These are phyloP conservation scores for Globisporangium iwayamae DNA, from an alignment of 352 stramenopile species.

Conservation along the genomic window DNA sequence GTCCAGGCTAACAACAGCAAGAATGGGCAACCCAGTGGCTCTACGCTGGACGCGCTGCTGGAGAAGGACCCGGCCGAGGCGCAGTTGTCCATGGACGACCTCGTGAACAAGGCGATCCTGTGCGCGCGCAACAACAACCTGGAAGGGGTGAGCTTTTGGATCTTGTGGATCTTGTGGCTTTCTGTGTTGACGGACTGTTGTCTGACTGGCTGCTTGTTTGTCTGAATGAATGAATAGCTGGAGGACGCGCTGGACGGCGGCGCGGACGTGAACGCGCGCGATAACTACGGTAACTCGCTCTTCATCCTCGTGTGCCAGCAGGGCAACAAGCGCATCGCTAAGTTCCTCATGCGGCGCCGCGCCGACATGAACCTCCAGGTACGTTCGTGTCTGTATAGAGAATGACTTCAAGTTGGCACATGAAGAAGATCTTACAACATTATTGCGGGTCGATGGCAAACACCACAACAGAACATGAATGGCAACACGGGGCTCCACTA, in stretches of 20 bases:
- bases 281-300: conserved; percentile 95
- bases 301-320: conserved; percentile 94
- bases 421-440: background rate
- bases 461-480: conserved; percentile 78
- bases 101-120: conserved; percentile 47
- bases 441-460: background rate
- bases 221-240: conserved; percentile 36
- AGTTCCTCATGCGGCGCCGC: conserved; percentile 91
- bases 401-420: no score
- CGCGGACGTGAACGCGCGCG: conserved; percentile 86
- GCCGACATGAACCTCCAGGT: conserved; percentile 92
- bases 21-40: conserved; percentile 10
- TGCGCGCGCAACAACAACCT: conserved; percentile 82
- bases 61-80: conserved; percentile 32
- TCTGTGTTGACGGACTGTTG: conserved; percentile 3
- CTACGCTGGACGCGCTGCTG: conserved; percentile 46
- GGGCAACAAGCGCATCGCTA: conserved; percentile 93
- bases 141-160: conserved; percentile 40
- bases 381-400: background rate
- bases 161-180: background rate
- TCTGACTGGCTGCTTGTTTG: conserved; percentile 5
- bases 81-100: conserved; percentile 40
- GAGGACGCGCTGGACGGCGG: conserved; percentile 87
- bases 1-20: background rate
- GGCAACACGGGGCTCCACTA: conserved; percentile 97